These are phyloP conservation scores for Gossypium gossypioides DNA, from an alignment of 441 rosid genomes.

Conservation along the genomic window DNA sequence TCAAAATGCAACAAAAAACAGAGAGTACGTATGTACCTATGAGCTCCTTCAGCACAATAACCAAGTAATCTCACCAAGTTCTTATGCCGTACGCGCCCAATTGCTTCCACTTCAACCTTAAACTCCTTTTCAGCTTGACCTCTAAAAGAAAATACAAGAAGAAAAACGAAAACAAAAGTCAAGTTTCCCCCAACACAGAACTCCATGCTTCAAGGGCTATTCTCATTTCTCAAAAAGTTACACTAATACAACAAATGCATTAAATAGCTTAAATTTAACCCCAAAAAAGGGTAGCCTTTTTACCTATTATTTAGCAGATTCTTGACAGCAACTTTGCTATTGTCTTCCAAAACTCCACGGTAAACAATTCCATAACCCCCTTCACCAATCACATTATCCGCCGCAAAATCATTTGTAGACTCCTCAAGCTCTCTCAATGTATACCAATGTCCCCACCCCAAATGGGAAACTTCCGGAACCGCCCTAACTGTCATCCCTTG, in stretches of 20 bases:
- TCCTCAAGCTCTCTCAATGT: constrained; percentile 67
- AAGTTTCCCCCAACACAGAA: constrained; percentile 11
- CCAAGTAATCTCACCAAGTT: constrained; percentile 86
- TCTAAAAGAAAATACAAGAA: constrained; percentile 30
- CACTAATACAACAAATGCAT: constrained; percentile 8
- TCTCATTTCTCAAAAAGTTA: background rate
- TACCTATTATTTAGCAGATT: constrained; percentile 66
- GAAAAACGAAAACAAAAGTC: constrained; percentile 15
- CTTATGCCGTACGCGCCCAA: constrained; percentile 81
- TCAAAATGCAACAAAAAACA: background rate
- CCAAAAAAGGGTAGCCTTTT: background rate
- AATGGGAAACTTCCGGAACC: constrained; percentile 55
- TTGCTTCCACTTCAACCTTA: constrained; percentile 87
- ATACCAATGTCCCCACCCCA: constrained; percentile 84
- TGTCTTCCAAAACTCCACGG: constrained; percentile 42
- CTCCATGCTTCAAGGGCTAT: constrained; percentile 21
- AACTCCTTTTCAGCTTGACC: constrained; percentile 97
- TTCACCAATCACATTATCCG: constrained; percentile 61
- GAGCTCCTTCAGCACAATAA: constrained; percentile 95
- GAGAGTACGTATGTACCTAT: constrained; percentile 32
- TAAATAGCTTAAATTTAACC: constrained; percentile 17
- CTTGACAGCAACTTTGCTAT: constrained; percentile 47
- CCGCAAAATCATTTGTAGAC: constrained; percentile 47
- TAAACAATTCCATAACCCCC: constrained; percentile 78
- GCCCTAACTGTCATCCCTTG: constrained; percentile 24